Evolutionary conservation across 1,284 basidiomycete species (phyloP).

Genomic region (Cronartium ribicola): DNA sequence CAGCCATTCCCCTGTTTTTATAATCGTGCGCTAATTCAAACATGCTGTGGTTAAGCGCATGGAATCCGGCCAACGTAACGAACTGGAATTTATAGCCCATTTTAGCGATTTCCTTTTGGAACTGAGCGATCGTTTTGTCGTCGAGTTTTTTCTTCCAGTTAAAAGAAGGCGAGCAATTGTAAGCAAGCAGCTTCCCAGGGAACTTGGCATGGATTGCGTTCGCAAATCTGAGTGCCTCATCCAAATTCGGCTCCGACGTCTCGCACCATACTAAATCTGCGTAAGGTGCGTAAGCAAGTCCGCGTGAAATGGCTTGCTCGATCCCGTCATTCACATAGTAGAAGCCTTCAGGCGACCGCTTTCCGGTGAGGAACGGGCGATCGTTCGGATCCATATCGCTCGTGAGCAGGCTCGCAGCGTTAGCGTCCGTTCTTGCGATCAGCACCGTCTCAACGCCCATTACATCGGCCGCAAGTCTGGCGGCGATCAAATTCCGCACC

Average conservation of each 20-base stretch:
- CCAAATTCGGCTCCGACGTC: conserved; percentile 76
- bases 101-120: too few relatives aligned
- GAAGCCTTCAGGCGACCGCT: conserved; percentile 83
- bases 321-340: conserved; percentile 83
- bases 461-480: conserved; percentile 82
- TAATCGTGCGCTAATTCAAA: too few relatives aligned
- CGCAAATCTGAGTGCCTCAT: conserved; percentile 74
- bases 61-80: too few relatives aligned
- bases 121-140: too few relatives aligned
- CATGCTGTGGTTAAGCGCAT: too few relatives aligned
- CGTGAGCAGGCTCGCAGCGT: conserved; percentile 79
- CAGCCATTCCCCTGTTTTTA: too few relatives aligned
- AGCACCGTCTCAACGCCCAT: conserved; percentile 80
- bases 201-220: conserved; percentile 66
- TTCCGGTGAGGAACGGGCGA: conserved; percentile 68
- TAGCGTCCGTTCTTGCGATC: conserved; percentile 86
- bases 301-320: conserved; percentile 75
- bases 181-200: conserved; percentile 73
- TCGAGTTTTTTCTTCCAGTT: too few relatives aligned
- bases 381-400: conserved; percentile 75
- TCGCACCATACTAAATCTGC: conserved; percentile 84
- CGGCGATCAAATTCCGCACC: conserved; percentile 71
- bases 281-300: conserved; percentile 72
- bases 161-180: conserved; percentile 88
- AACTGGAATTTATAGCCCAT: too few relatives aligned